These are phyloP conservation scores for Withania somnifera DNA, from an alignment of 305 asterid species.

Conservation along the genomic window DNA sequence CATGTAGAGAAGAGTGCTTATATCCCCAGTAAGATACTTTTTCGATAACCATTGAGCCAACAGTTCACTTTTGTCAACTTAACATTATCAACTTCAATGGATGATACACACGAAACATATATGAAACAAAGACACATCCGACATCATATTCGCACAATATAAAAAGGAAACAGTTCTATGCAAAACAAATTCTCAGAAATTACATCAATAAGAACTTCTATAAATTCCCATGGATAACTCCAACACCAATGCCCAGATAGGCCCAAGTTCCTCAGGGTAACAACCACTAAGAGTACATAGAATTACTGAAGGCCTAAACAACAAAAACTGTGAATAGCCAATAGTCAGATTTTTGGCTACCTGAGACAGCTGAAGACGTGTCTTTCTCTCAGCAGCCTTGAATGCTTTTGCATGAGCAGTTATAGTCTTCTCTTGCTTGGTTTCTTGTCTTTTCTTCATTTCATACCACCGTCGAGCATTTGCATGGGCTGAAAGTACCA, in stretches of 20 bases:
- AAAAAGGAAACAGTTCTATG: not conserved
- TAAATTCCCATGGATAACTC: not conserved
- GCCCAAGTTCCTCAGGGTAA: not conserved
- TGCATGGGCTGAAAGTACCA: conserved; percentile 95
- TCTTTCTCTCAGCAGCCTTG: conserved; percentile 93
- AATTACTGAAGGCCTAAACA: not conserved
- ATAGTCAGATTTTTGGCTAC: conserved; percentile 31
- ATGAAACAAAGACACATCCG: not conserved
- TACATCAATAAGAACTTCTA: not conserved
- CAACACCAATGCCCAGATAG: not conserved
- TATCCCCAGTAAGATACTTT: not conserved
- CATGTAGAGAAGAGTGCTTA: not conserved
- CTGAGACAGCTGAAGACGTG: conserved; percentile 86
- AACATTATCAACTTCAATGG: not conserved
- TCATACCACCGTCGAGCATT: conserved; percentile 96
- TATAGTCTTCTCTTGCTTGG: conserved; percentile 84
- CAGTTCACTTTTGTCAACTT: not conserved
- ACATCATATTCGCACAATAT: not conserved
- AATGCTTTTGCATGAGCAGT: conserved; percentile 96
- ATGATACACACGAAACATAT: not conserved
- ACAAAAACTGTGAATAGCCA: not conserved
- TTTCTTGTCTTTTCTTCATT: conserved; percentile 88
- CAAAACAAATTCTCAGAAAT: not conserved
- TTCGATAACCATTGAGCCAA: not conserved
- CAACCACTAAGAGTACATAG: not conserved